Base-by-base conservation (phyloP, 2,329 filamentous ascomycete species). In the Epicoccum nigrum region DNA sequence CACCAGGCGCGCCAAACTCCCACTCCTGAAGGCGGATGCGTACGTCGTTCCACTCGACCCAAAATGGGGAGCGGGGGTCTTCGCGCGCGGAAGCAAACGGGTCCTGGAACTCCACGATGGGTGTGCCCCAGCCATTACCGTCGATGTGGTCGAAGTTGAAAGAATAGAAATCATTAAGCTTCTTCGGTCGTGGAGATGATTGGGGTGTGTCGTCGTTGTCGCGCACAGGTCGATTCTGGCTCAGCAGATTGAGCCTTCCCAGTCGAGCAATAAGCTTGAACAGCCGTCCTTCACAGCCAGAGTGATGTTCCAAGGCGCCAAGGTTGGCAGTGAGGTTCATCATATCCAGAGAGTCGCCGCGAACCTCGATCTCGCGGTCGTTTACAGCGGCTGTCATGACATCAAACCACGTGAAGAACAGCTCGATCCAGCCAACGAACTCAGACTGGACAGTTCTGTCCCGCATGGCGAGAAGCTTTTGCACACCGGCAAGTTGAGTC, bases 381-480 rank as follows among this genome's bases (percentile, higher is more conserved):
- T 97, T 97, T 68, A 96, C 90, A 44, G 89, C 92, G 31, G 90
- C 90, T 0, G 91, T 92, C 76, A 97, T 90, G 47, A 92, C 90
- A 71, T 97, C 93, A 69, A 96, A 95, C 81, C 93, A 96, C 27
- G 90, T 94, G 68, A 97, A 97, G 62, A 96, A 86, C 33, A 90
- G 86, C 65, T 95, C 90, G 78, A 96, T 93, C 92, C 92, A 97
- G 11, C 86, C 85, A 51, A 90, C 88, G 54, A 92, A 89, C 42
- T 85, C 77, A 11, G 79, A 79, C 37, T 83, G 72, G 65, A 85
- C 65, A 69, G 81, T 74, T 69, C 84, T 79, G 58, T 88, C 83
- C 52, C 92, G 83, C 76, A 96, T 84, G 4, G 86, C 84, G 9
- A 97, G 82, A 25, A 97, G 85, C 77, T 95, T 95, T 75, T 92